Base-by-base conservation (phyloP, 441 rosid species). In the Pelargonium cotyledonis region DNA sequence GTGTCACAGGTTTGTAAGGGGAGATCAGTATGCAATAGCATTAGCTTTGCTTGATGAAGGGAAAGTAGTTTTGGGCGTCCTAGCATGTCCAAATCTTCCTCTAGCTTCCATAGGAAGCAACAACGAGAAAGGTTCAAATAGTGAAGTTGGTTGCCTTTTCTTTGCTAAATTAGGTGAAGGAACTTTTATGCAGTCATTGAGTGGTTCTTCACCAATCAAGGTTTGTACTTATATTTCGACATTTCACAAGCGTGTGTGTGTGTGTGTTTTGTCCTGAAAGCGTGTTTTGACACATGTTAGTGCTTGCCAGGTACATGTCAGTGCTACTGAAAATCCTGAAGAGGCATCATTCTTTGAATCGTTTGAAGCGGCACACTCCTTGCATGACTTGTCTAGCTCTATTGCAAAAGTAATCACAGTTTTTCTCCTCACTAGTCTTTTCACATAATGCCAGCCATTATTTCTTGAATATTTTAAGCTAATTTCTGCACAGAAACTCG, bases 321-420 rank as follows among this genome's bases (percentile, higher is more conserved):
- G 78, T 69, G 77, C 78, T 68, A 81, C 84, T 70, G 96, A 84
- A 72, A 90, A 85, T 80, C 82, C 97, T 49, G 89, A 92, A 80
- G 92, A 90, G 62, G 98, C 99, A 55, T 89, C 95, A 2, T 88
- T 95, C 84, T 92, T 92, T 31, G 99, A 92, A 79, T 92, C 98
- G 44, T 92, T 78, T 71, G 99, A 92, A 84, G 80, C 82, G 79
- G 96, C 96, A 10, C 99, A 90, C 74, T 86, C 96, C 70, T 79
- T 77, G 75, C 96, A 83, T 43, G 97, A 83, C 71, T 76, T 92
- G 70, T 81, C 95, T 38, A 81, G 85, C 77, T 84, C 85, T 68
- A 89, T 95, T 72, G 97, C 95, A 29, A 76, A 79, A 47, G 99
- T 90, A 83, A 14, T 12, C n/a, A 10, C 10, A 60, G 26, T 26